Evolutionary conservation across 2,329 filamentous ascomycete species (phyloP).

Genomic region (Pseudogymnoascus sp.): DNA sequence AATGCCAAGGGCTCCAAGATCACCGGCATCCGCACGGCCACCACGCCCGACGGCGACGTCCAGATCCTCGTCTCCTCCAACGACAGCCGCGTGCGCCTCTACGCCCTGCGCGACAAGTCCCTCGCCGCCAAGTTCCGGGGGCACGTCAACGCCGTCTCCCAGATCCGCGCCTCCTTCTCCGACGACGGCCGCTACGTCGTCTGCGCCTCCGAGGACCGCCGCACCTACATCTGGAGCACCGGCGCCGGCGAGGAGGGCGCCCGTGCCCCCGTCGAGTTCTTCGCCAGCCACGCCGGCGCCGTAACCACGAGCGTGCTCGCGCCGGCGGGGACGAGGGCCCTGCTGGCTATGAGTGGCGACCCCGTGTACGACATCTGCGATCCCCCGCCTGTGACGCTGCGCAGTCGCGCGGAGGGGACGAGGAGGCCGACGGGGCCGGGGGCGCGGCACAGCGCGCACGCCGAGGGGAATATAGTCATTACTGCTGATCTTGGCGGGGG

Average conservation of each 20-base stretch:
- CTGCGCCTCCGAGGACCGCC: slow-evolving; percentile 85
- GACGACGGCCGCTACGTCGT: slow-evolving; percentile 81
- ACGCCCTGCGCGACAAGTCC: slow-evolving; percentile 76
- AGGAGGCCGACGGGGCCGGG: slow-evolving; percentile 39
- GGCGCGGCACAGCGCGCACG: slow-evolving; percentile 65
- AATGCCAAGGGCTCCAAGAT: slow-evolving; percentile 97
- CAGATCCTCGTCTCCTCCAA: slow-evolving; percentile 91
- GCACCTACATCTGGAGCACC: slow-evolving; percentile 85
- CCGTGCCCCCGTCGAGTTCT: slow-evolving; percentile 72
- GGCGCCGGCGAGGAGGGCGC: slow-evolving; percentile 40
- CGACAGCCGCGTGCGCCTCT: slow-evolving; percentile 83
- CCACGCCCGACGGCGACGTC: slow-evolving; percentile 53
- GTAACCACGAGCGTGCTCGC: slow-evolving; percentile 87
- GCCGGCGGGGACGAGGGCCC: slow-evolving; percentile 65
- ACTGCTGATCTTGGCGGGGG: slow-evolving; percentile 80
- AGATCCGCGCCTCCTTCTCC: slow-evolving; percentile 83
- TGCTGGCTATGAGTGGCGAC: slow-evolving; percentile 70
- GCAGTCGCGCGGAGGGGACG: slow-evolving; percentile 58
- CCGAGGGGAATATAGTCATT: slow-evolving; percentile 80
- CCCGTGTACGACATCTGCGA: slow-evolving; percentile 97
- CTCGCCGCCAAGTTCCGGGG: slow-evolving; percentile 87
- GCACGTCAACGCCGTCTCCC: slow-evolving; percentile 80
- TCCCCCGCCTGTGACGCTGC: slow-evolving; percentile 76
- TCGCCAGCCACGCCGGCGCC: slow-evolving; percentile 81
- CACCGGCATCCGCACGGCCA: slow-evolving; percentile 77